Percentiles rank a stretch among this genome's conserved stretches.
Conservation (phyloP, 1,284 basidiomycete species). For the Fomitopsis pinicola region DNA sequence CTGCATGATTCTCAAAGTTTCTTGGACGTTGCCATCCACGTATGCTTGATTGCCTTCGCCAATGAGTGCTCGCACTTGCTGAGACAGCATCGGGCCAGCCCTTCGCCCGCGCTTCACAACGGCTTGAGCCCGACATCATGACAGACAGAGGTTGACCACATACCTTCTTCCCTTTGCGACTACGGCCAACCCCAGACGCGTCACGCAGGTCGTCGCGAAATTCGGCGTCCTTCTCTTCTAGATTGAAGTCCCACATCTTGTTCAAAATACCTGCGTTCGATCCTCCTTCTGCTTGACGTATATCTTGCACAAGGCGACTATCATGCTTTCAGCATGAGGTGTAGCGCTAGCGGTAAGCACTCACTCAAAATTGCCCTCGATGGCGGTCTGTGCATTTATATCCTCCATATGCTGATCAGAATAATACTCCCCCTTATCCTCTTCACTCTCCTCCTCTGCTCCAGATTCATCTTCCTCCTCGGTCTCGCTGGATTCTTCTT, state of each 20-base stretch:
- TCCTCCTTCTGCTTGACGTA: slow-evolving; percentile 47
- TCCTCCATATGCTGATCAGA: slow-evolving; percentile 6
- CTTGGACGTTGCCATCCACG: slow-evolving; percentile 63
- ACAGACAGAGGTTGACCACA: slow-evolving; percentile 5
- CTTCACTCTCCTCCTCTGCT: slow-evolving; percentile 5
- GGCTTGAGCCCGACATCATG: not conserved
- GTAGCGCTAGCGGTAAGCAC: slow-evolving; percentile 3
- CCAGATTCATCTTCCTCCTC: not conserved
- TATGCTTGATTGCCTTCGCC: slow-evolving; percentile 89
- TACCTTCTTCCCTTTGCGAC: slow-evolving; percentile 42
- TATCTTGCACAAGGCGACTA: slow-evolving; percentile 62
- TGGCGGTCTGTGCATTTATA: slow-evolving; percentile 20
- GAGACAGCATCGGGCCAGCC: slow-evolving; percentile 61
- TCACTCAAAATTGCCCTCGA: slow-evolving; percentile 32
- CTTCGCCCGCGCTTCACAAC: slow-evolving; percentile 31
- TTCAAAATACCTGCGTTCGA: slow-evolving; percentile 43
- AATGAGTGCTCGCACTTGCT: slow-evolving; percentile 78
- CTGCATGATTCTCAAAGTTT: slow-evolving; percentile 79
- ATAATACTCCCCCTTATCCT: slow-evolving; percentile 2
- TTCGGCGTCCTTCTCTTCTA: slow-evolving; percentile 60
- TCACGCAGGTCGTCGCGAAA: slow-evolving; percentile 68
- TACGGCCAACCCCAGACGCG: slow-evolving; percentile 64
- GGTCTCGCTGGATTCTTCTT: not conserved
- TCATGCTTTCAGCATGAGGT: not conserved
- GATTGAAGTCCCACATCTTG: slow-evolving; percentile 65